phyloP scores from a whole-genome alignment of 2,329 filamentous ascomycete species.

The Clonostachys rhizophaga region DNA sequence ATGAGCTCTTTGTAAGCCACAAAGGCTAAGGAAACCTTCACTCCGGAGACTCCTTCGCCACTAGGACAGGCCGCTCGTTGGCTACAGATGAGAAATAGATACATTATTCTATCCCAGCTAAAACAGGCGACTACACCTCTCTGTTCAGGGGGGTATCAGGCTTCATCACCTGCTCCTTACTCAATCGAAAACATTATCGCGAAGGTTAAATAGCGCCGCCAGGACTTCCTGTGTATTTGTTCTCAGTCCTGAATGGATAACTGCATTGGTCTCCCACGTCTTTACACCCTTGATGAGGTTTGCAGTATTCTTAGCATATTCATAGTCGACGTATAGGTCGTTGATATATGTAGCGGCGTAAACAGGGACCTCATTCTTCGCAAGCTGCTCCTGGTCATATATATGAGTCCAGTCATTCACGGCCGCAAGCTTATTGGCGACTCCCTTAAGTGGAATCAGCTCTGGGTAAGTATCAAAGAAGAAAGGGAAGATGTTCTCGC shows the following conservation, averaged over 20 bases:
- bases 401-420: constrained; percentile 68
- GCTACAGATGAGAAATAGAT: too few species aligned
- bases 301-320: constrained; percentile 69
- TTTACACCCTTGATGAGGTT: constrained; percentile 69
- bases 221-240: constrained; percentile 72
- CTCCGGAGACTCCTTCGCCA: too few species aligned
- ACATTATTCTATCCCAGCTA: too few species aligned
- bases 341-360: constrained; percentile 81
- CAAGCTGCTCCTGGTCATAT: constrained; percentile 71
- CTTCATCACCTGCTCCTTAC: neutral
- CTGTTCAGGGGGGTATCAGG: too few species aligned
- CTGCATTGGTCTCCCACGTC: constrained; percentile 77
- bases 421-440: constrained; percentile 66
- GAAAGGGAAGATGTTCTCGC: constrained; percentile 88
- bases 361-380: constrained; percentile 77
- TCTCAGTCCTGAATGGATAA: constrained; percentile 83
- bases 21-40: too few species aligned
- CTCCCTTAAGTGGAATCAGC: constrained; percentile 61
- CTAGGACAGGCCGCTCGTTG: too few species aligned
- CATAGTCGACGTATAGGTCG: constrained; percentile 89
- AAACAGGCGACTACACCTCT: too few species aligned
- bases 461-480: constrained; percentile 80
- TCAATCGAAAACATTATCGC: constrained; percentile 62
- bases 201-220: constrained; percentile 68
- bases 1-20: too few species aligned